These are phyloP conservation scores for Colletotrichum chlorophyti DNA, from an alignment of 2,329 filamentous ascomycete genomes.

Conservation along the genomic window DNA sequence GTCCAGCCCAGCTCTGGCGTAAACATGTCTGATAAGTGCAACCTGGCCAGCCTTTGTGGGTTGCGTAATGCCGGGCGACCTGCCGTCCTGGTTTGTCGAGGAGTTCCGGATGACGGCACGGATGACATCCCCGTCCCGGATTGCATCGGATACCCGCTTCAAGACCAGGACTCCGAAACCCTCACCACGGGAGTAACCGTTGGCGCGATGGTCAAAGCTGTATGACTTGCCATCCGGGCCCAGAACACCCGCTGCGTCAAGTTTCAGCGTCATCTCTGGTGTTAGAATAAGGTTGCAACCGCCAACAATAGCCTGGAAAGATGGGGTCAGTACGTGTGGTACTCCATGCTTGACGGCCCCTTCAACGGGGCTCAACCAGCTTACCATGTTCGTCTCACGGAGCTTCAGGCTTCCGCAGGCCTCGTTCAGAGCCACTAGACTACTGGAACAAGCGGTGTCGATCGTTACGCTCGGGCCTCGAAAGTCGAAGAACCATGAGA, in stretches of 20 bases:
- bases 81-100: slow-evolving; percentile 50
- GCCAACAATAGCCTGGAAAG: slow-evolving; percentile 36
- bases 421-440: slow-evolving; percentile 41
- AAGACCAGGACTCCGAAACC: slow-evolving; percentile 57
- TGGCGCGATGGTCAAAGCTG: slow-evolving; percentile 40
- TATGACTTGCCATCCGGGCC: slow-evolving; percentile 40
- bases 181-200: slow-evolving; percentile 48
- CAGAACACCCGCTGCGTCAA: slow-evolving; percentile 28
- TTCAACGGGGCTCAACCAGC: background rate
- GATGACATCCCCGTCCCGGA: slow-evolving; percentile 47
- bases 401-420: slow-evolving; percentile 32
- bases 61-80: slow-evolving; percentile 45
- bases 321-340: slow-evolving; percentile 44
- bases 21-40: slow-evolving; percentile 45
- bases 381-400: slow-evolving; percentile 30
- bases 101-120: slow-evolving; percentile 45
- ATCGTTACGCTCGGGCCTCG: slow-evolving; percentile 41
- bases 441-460: slow-evolving; percentile 48
- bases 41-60: slow-evolving; percentile 39
- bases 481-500: slow-evolving; percentile 45
- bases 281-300: slow-evolving; percentile 33
- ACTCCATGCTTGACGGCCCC: background rate
- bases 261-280: slow-evolving; percentile 23
- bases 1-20: slow-evolving; percentile 37
- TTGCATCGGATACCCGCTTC: slow-evolving; percentile 55